Conservation (phyloP, 2,329 filamentous ascomycete genomes). For the Aspergillus melleus region DNA sequence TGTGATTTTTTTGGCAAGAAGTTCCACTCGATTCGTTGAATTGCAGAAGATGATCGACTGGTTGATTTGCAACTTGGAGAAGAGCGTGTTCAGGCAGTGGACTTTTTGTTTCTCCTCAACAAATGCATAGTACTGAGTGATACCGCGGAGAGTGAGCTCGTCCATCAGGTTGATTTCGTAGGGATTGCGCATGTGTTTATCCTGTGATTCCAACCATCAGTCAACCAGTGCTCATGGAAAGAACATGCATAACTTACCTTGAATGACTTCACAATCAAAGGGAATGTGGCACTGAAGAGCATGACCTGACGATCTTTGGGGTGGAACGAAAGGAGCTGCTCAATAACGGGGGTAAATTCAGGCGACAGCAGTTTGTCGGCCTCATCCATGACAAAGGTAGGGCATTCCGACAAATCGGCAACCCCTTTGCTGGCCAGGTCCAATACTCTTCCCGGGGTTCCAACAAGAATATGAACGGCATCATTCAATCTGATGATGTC, state of each 20-base stretch:
- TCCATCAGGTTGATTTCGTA: constrained; percentile 99
- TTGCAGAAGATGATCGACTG: constrained; percentile 99
- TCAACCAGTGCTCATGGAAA: constrained; percentile 29
- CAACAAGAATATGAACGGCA: constrained; percentile 94
- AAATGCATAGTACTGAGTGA: constrained; percentile 98
- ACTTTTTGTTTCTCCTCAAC: constrained; percentile 99
- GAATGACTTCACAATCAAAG: constrained; percentile 94
- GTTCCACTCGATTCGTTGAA: constrained; percentile 95
- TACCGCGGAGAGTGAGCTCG: constrained; percentile 93
- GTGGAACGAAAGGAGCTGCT: constrained; percentile 91
- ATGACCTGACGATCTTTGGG: constrained; percentile 98
- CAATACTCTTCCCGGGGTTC: constrained; percentile 92
- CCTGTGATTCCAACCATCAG: constrained; percentile 36
- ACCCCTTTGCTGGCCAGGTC: constrained; percentile 96
- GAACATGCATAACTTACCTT: constrained; percentile 48
- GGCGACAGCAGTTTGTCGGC: constrained; percentile 95
- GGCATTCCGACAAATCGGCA: constrained; percentile 91
- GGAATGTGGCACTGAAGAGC: constrained; percentile 98
- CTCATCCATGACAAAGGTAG: constrained; percentile 99
- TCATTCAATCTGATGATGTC: constrained; percentile 95
- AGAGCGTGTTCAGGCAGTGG: constrained; percentile 96
- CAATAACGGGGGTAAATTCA: constrained; percentile 96
- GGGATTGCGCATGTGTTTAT: constrained; percentile 94
- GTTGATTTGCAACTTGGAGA: constrained; percentile 99
- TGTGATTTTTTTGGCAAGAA: constrained; percentile 98